Evolutionary conservation across 306 rosid genomes (phyloP), one percentile per base, ranked within the genome.

Genomic region (Medicago ruthenica): DNA sequence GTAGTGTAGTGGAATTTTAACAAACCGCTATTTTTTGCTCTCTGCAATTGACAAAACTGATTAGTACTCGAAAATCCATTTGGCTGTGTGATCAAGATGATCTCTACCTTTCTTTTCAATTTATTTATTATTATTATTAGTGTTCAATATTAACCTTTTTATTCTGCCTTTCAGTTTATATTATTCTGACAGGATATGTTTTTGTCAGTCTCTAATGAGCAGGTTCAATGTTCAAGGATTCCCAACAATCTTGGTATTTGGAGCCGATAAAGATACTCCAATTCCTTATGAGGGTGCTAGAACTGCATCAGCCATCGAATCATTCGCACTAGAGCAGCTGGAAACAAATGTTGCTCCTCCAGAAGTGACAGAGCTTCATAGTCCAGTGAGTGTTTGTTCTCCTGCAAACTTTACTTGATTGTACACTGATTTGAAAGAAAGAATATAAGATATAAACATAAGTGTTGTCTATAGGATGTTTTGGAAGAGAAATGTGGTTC

Each of bases 181-280:
- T 61, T 42, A n/a, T 71, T 89, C 92, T 90, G 69, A 90, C 14
- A 16, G 5, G 37, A 57, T 69, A 27, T 57, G 57, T 66, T 67
- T 37, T 74, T 89, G 7, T 51, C 94, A 96, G 99, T 90, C 99
- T 76, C 86, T 96, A 48, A 96, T 90, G 98, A 89, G 97, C 96
- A 92, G 93, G 88, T 96, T 89, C 86, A 90, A 79, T 4, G 98
- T 96, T 81, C 90, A 92, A 90, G 99, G 99, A 74, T 96, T 96
- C 76, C 99, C 99, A 48, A 96, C 99, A 53, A 96, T 96, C 78
- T 84, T 96, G 84, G 84, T 96, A 50, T 96, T 96, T 74, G 97
- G 99, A 79, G 90, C 98, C 69, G 98, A 96, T 86, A 96, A 96
- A 79, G 98, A 96, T 45, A 89, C 79, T 74, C 99, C 98, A 68